These are phyloP conservation scores for Flammula alnicola DNA, from an alignment of 1,284 basidiomycete species.

Conservation along the genomic window DNA sequence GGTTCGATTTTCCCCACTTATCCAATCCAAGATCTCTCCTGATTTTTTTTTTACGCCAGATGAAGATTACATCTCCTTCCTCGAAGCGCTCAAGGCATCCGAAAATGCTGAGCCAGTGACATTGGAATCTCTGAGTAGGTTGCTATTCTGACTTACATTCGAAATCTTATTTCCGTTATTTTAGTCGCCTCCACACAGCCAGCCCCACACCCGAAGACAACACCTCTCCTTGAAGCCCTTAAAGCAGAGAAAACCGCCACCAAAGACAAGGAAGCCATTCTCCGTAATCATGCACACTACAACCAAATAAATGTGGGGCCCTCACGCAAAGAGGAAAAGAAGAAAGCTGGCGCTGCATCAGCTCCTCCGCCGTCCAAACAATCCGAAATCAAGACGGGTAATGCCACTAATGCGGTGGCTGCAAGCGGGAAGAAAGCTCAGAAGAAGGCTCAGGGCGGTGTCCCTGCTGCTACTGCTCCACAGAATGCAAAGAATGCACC, in stretches of 20 bases:
- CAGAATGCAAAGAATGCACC: slow-evolving; percentile 19
- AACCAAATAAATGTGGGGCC: slow-evolving; percentile 39
- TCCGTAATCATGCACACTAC: slow-evolving; percentile 72
- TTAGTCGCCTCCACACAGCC: slow-evolving; percentile 67
- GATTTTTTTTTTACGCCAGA: slow-evolving; percentile 49
- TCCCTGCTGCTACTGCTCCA: slow-evolving; percentile 9
- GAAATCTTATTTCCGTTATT: not conserved
- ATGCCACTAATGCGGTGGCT: slow-evolving; percentile 5
- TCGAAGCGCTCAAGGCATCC: slow-evolving; percentile 63
- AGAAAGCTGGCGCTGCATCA: slow-evolving; percentile 45
- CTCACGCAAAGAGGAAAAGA: slow-evolving; percentile 54
- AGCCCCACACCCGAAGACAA: slow-evolving; percentile 70
- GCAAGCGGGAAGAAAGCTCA: slow-evolving; percentile 23
- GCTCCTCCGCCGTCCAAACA: too few species aligned
- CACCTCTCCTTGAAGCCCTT: slow-evolving; percentile 87
- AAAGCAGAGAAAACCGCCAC: slow-evolving; percentile 78
- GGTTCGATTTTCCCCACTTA: slow-evolving; percentile 41
- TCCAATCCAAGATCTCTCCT: slow-evolving; percentile 3
- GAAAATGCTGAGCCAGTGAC: slow-evolving; percentile 60
- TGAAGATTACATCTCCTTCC: slow-evolving; percentile 81
- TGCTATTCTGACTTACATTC: not conserved
- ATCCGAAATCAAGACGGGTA: slow-evolving; percentile 18
- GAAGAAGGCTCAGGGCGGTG: slow-evolving; percentile 26
- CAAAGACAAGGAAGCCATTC: slow-evolving; percentile 71
- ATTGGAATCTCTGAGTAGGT: slow-evolving; percentile 54